A percentile compares a stretch with the other conserved stretches of the same genome.
phyloP scores from a whole-genome alignment of 176 grass and related monocot species.

The Paspalum notatum region DNA sequence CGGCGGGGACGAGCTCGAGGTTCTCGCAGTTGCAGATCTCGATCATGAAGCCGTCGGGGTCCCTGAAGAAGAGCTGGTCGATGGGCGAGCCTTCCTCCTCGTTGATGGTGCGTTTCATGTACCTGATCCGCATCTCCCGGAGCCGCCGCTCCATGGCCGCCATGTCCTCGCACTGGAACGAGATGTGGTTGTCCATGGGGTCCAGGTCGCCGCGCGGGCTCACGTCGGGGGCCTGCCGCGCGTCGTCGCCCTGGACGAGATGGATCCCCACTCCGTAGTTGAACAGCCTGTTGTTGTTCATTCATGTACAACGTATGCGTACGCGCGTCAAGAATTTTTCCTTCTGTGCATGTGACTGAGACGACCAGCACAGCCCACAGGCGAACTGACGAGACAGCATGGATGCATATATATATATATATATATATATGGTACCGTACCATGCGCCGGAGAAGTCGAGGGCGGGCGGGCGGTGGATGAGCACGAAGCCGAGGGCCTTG shows the following conservation, averaged over 20 bases:
- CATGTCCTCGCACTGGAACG: slow-evolving; percentile 80
- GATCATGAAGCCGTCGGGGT: slow-evolving; percentile 80
- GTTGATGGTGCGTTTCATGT: slow-evolving; percentile 71
- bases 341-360: too few species aligned
- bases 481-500: slow-evolving; percentile 68
- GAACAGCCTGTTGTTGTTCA: slow-evolving; percentile 53
- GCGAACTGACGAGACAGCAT: too few species aligned
- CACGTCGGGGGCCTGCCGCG: slow-evolving; percentile 42
- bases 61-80: slow-evolving; percentile 84
- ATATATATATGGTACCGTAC: slow-evolving; percentile 30
- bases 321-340: neutral
- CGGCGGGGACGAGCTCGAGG: slow-evolving; percentile 72
- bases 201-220: slow-evolving; percentile 40
- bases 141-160: slow-evolving; percentile 60
- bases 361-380: too few species aligned
- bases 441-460: slow-evolving; percentile 77
- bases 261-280: slow-evolving; percentile 83
- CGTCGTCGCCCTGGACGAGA: slow-evolving; percentile 59
- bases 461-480: slow-evolving; percentile 65
- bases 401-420: too few species aligned
- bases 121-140: slow-evolving; percentile 52
- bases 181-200: slow-evolving; percentile 86
- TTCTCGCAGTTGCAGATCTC: slow-evolving; percentile 93
- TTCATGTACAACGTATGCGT: neutral
- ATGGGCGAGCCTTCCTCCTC: slow-evolving; percentile 68